Conservation (phyloP, 2,329 filamentous ascomycete species). For the Aureobasidium sp. region DNA sequence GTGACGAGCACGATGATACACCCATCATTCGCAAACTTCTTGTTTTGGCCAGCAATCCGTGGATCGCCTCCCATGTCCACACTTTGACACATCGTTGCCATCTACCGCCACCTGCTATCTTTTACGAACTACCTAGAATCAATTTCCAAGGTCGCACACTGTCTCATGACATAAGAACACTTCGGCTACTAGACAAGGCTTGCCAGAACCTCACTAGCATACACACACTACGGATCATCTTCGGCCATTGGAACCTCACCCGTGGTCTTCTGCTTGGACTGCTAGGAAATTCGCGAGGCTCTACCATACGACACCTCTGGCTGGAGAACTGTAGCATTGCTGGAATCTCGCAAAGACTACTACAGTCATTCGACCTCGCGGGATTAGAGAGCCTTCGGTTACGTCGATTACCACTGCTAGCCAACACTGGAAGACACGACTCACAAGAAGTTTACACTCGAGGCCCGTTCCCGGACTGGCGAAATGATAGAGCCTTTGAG, state of each 20-base stretch:
- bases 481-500: conserved; percentile 20
- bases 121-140: conserved; percentile 35
- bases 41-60: conserved; percentile 35
- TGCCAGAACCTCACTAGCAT: conserved; percentile 37
- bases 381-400: conserved; percentile 37
- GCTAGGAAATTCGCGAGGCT: conserved; percentile 27
- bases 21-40: conserved; percentile 38
- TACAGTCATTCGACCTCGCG: conserved; percentile 22
- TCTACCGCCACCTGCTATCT: conserved; percentile 39
- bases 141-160: conserved; percentile 35
- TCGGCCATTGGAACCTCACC: conserved; percentile 38
- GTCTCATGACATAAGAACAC: conserved; percentile 35
- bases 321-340: conserved; percentile 38
- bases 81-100: conserved; percentile 41
- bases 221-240: conserved; percentile 38
- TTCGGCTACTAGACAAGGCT: conserved; percentile 33
- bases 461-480: conserved; percentile 18
- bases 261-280: conserved; percentile 35
- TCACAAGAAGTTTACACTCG: conserved; percentile 22
- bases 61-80: conserved; percentile 37
- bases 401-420: conserved; percentile 32
- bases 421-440: conserved; percentile 14
- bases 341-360: conserved; percentile 21
- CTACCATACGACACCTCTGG: conserved; percentile 37
- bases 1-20: conserved; percentile 35